Base-by-base conservation (phyloP, 2,329 filamentous ascomycete species). In the Zymoseptoria crescenta region DNA sequence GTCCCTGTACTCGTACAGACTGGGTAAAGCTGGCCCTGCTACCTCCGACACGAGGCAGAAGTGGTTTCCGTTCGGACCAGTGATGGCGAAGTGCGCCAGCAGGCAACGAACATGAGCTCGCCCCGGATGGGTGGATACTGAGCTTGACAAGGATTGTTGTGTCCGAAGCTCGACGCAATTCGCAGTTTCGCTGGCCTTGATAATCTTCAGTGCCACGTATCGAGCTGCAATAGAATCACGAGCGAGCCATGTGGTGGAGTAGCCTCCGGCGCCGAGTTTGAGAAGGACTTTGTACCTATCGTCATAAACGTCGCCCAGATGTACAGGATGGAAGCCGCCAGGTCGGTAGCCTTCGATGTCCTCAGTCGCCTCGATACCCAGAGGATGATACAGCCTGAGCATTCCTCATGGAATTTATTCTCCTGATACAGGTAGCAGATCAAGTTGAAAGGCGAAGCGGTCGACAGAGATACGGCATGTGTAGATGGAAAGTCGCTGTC, bases 211-310 rank as follows among this genome's bases (percentile, higher is more conserved):
- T 6, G 61, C 59, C 20, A 49, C 55, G 48, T 63, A 59, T 19
- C 52, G 21, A 29, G 57, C 51, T 19, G 41, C 52, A 8, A 51
- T n/a, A 5, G 35, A 49, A 19, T 63, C 59, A 2, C 30, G 45
- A 27, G 56, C 56, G 73, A 75, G 58, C 72, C 72, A 21, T 68
- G 52, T 56, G 68, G 65, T 74, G 72, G 59, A 75, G 68, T 54
- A 76, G 3, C 70, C 70, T 59, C 71, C 73, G 62, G 63, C 68
- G 27, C 70, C 73, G 51, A 75, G 56, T 62, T 75, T 75, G 21
- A 21, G 71, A 2, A 74, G 52, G 19, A 77, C 61, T 56, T 68
- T 70, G 56, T 75, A 76, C 54, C 71, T 67, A 10, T 62, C 67
- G 21, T 65, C 62, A 10, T 73, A 64, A 16, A 24, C 54, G 54